A percentile compares a stretch with the other conserved stretches of the same genome.
Evolutionary conservation across 2,329 filamentous ascomycete species (phyloP).

Genomic region (Talaromyces funiculosus): DNA sequence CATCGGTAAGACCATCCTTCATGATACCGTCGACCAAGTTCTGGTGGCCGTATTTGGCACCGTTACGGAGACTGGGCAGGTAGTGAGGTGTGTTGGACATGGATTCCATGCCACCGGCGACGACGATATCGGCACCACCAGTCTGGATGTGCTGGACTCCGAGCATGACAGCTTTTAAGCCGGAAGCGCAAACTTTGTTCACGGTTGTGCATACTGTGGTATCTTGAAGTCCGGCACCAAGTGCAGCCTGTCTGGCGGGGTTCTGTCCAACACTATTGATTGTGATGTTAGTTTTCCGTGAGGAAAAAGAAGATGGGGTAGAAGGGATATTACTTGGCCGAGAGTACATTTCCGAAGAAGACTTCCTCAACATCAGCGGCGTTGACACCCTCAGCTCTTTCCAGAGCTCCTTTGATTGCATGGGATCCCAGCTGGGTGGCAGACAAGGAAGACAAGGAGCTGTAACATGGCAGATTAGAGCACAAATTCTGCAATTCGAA

Average conservation of each 20-base stretch:
- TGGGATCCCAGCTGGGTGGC: constrained; percentile 82
- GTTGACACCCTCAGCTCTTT: constrained; percentile 80
- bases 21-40: constrained; percentile 83
- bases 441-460: constrained; percentile 79
- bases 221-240: constrained; percentile 78
- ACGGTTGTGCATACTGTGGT: constrained; percentile 81
- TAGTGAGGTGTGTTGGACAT: constrained; percentile 99
- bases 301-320: not conserved
- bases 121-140: constrained; percentile 84
- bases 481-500: not conserved
- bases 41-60: constrained; percentile 91
- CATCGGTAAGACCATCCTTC: constrained; percentile 90
- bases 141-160: constrained; percentile 97
- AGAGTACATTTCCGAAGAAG: constrained; percentile 96
- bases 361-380: constrained; percentile 89
- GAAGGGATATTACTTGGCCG: constrained; percentile 66
- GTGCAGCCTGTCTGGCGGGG: constrained; percentile 87
- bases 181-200: constrained; percentile 98
- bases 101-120: constrained; percentile 92
- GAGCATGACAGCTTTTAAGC: constrained; percentile 88
- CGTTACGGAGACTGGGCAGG: constrained; percentile 76
- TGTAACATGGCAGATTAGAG: constrained; percentile 34
- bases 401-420: constrained; percentile 87
- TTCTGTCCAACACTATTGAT: constrained; percentile 80
- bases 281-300: not conserved